phyloP scores from a whole-genome alignment of 331 rosid genomes.

The Malus hybrid region DNA sequence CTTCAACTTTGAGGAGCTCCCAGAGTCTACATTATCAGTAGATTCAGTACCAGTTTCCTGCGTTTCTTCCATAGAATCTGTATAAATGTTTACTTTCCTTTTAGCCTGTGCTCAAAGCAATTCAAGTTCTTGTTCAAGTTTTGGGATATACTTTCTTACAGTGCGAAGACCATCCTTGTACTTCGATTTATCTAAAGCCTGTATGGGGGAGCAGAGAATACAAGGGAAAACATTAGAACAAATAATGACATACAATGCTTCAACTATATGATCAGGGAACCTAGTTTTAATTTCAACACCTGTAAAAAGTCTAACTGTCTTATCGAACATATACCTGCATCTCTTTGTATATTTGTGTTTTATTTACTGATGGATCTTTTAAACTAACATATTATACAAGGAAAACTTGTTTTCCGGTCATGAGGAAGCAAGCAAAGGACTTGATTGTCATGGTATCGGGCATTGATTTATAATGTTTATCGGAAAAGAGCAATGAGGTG shows the following conservation, averaged over 20 bases:
- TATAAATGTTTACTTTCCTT: conserved; percentile 26
- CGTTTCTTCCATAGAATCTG: conserved; percentile 28
- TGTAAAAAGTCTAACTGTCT: background rate
- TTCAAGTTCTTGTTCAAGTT: conserved; percentile 72
- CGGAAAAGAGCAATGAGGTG: background rate
- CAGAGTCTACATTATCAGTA: conserved; percentile 13
- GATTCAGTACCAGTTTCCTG: conserved; percentile 22
- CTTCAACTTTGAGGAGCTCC: conserved; percentile 26
- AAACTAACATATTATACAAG: background rate
- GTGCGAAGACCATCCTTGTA: conserved; percentile 78
- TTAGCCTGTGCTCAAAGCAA: conserved; percentile 56
- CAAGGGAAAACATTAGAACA: background rate
- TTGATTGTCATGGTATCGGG: background rate
- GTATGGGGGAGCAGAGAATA: conserved; percentile 14
- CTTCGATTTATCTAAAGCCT: conserved; percentile 96
- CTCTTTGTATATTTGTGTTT: background rate
- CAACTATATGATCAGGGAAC: background rate
- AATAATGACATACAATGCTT: background rate
- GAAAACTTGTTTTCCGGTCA: background rate
- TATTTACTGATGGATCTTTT: background rate
- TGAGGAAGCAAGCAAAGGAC: background rate
- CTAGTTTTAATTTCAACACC: background rate
- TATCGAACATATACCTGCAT: background rate
- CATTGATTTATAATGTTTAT: background rate
- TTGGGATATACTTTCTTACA: conserved; percentile 72